A percentile compares a stretch with the other conserved stretches of the same genome.
Conservation (phyloP, 164 flowering plant genomes). For the Magnolia changhungtana region DNA sequence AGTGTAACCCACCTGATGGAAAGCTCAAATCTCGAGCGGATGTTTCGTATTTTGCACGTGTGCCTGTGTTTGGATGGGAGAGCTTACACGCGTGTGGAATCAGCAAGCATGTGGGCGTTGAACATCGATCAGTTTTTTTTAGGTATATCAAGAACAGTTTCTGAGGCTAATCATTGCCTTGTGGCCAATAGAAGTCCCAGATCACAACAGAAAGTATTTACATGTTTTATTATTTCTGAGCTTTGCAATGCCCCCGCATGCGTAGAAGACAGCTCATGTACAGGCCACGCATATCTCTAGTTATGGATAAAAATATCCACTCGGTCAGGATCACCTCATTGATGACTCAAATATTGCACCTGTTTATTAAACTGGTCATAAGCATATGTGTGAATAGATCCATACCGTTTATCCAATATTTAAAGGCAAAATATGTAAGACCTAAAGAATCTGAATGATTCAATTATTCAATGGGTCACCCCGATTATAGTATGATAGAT, state of each 20-base stretch:
- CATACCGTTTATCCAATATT: not conserved
- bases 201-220: not conserved
- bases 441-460: not conserved
- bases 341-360: not conserved
- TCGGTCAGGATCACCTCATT: not conserved
- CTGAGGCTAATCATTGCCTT: not conserved
- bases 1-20: not conserved
- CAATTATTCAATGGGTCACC: too few species aligned
- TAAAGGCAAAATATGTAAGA: too few species aligned
- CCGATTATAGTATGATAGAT: too few species aligned
- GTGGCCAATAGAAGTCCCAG: not conserved
- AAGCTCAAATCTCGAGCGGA: not conserved
- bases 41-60: not conserved
- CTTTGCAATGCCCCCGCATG: not conserved
- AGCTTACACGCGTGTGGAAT: not conserved
- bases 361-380: not conserved
- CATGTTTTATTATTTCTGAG: not conserved
- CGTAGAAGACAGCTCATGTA: not conserved
- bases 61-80: not conserved
- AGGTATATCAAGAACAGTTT: not conserved
- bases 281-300: not conserved
- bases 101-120: not conserved
- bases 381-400: not conserved
- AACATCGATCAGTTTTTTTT: not conserved
- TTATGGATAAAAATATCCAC: not conserved